Evolutionary conservation across 306 rosid species (phyloP).

Genomic region (Lathyrus sativus): DNA sequence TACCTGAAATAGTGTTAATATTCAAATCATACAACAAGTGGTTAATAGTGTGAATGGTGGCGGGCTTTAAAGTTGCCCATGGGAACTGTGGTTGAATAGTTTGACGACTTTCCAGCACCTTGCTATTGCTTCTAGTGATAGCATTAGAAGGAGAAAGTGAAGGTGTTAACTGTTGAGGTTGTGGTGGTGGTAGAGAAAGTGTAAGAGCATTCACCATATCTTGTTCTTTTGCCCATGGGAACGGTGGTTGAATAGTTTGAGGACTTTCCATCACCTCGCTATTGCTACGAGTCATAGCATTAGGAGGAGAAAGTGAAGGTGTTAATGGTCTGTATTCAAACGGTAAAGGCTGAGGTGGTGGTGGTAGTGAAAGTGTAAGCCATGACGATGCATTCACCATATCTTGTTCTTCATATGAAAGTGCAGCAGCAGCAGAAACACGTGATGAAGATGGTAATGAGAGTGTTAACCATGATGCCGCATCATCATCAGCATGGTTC

Average conservation of each 20-base stretch:
- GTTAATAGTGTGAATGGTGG: neutral
- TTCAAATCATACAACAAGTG: neutral
- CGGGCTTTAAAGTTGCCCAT: neutral
- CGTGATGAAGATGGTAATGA: no score
- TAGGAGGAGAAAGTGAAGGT: neutral
- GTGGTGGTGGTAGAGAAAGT: no score
- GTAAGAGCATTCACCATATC: no score
- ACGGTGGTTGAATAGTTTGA: neutral
- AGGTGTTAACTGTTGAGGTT: no score
- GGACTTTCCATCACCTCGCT: neutral
- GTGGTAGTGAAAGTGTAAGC: neutral
- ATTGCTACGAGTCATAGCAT: neutral
- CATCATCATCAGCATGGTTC: no score
- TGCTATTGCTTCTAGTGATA: neutral
- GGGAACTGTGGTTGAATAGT: neutral
- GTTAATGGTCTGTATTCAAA: neutral
- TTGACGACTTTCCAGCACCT: neutral
- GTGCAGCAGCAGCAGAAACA: neutral
- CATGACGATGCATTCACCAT: neutral
- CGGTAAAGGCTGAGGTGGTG: neutral
- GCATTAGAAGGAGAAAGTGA: neutral
- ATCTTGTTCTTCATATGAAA: no score
- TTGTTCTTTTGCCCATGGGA: constrained; percentile 2
- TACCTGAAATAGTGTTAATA: neutral
- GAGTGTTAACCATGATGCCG: no score